Base-by-base conservation (phyloP, 441 rosid genomes). In the Raphanus hybrid region DNA sequence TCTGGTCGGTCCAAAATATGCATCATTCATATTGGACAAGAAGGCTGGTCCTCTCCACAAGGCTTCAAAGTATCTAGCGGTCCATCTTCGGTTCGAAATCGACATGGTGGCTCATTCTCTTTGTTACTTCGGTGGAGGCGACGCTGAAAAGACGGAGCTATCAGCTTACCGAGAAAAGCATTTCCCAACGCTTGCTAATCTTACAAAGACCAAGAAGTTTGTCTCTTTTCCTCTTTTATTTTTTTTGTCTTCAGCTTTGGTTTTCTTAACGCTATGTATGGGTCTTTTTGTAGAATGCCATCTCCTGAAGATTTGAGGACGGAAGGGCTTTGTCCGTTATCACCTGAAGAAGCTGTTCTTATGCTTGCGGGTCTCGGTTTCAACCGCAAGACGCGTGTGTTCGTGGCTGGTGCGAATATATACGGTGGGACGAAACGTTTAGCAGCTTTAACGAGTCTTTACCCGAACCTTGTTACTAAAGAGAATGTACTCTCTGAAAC, bases 71-170 rank as follows among this genome's bases (percentile, higher is more conserved):
- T 96, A 90, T 82, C 87, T 96, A 73, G 91, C 97, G 52, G 62
- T 96, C 35, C 99, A 94, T 78, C 85, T 96, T 75, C 87, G 99
- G 74, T 96, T 94, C 75, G 99, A 96, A 85, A 92, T 96, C 7
- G 98, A 96, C 70, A 96, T 96, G 99, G 95, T 94, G 29, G 98
- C 99, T 78, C 98, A 96, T 88, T 96, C 99, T 61, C 83, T 91
- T 6, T 96, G 99, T 64, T 92, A 94, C 72, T 96, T 87, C 65
- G 97, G 99, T 69, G 98, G 98, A 58, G 99, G 96, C 0, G 92
- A 89, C 79, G 88, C 82, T 39, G 98, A 96, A 77, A 86, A 85
- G 62, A 67, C 52, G 62, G 92, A 91, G 60, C 83, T 96, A 91
- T 87, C 59, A 54, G 90, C 92, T 67, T 96, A 87, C 84, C 87